A percentile compares a stretch with the other conserved stretches of the same genome.
phyloP scores from a whole-genome alignment of 441 rosid species.

The Corymbia calophylla region DNA sequence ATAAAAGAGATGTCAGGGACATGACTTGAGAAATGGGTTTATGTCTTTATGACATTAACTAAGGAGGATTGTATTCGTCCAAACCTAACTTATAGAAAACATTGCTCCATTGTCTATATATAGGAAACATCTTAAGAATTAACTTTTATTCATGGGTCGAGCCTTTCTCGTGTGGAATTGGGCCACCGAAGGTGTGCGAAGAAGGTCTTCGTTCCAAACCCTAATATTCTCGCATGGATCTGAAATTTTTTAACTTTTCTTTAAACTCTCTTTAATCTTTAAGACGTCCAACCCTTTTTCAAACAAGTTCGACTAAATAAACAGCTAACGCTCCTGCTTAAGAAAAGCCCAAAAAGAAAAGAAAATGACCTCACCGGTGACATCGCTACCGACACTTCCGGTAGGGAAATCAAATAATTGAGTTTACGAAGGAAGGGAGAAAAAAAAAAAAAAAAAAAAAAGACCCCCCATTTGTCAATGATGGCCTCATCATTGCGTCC shows the following conservation, averaged over 20 bases:
- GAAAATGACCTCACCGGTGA: background rate
- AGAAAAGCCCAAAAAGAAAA: background rate
- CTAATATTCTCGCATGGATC: background rate
- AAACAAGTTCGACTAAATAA: background rate
- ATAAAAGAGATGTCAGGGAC: background rate
- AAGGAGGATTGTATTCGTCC: background rate
- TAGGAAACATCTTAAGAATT: background rate
- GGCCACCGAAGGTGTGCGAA: background rate
- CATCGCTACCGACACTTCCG: background rate
- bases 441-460: too few relatives aligned
- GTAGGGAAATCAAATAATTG: background rate
- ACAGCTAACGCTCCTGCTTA: background rate
- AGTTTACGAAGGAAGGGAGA: background rate
- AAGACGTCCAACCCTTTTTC: background rate
- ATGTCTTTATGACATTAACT: background rate
- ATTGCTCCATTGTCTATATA: background rate
- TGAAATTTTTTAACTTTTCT: too few relatives aligned
- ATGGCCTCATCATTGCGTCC: background rate
- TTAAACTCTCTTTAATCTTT: background rate
- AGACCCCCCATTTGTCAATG: background rate
- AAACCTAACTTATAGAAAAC: background rate
- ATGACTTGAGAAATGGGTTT: background rate
- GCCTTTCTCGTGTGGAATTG: background rate
- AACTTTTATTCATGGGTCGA: background rate
- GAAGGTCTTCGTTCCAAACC: background rate